phyloP scores from a whole-genome alignment of 176 grass and related monocot genomes.

The Ananas comosus region DNA sequence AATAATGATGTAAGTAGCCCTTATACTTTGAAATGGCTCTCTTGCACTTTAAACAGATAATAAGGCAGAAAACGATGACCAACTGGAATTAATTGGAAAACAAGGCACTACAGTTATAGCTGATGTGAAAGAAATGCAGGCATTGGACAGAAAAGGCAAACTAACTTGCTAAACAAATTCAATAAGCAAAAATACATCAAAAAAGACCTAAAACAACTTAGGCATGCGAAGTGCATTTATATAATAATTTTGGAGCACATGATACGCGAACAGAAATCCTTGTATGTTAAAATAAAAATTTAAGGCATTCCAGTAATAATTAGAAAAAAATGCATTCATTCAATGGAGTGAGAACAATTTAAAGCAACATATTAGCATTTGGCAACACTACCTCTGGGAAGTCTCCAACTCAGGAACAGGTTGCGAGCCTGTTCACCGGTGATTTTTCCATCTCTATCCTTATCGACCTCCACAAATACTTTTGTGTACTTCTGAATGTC shows the following conservation, averaged over 20 bases:
- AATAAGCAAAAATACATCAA: not conserved
- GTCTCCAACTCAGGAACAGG: constrained; percentile 96
- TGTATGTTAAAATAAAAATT: not conserved
- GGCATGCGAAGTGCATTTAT: not conserved
- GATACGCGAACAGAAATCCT: not conserved
- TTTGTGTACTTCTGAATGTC: constrained; percentile 95
- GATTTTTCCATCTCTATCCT: constrained; percentile 96
- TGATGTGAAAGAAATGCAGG: not conserved
- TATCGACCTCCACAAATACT: constrained; percentile 87
- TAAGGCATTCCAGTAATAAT: not conserved
- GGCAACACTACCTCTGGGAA: constrained; percentile 70
- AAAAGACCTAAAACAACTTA: not conserved
- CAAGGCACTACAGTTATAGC: not conserved
- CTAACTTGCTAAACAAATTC: not conserved
- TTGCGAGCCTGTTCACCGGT: constrained; percentile 81
- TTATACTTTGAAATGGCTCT: not conserved
- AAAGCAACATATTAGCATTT: constrained; percentile 20
- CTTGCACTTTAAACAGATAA: not conserved
- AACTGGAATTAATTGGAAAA: not conserved
- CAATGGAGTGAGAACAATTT: constrained; percentile 13
- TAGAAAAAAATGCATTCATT: constrained; percentile 12
- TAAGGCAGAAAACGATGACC: not conserved
- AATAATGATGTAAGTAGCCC: not conserved
- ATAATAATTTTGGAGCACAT: not conserved
- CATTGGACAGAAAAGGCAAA: not conserved